A percentile compares a stretch with the other conserved stretches of the same genome.
These are phyloP conservation scores for Stentor coeruleus DNA, from an alignment of 73 alveolate genomes.

Conservation along the genomic window DNA sequence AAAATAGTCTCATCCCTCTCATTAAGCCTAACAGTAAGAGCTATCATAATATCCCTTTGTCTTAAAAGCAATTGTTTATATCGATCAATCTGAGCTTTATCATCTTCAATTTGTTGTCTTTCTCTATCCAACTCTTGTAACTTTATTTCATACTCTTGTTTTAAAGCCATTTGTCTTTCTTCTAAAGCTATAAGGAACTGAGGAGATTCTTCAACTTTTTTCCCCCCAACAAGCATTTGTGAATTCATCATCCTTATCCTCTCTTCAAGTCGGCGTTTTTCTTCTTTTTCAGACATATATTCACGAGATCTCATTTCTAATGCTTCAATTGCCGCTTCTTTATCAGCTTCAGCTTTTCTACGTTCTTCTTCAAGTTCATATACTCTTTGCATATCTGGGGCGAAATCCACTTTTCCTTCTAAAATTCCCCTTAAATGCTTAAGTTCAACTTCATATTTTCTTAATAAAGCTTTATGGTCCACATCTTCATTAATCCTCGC, in stretches of 20 bases:
- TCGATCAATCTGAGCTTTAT: constrained; percentile 89
- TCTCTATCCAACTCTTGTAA: constrained; percentile 75
- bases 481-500: constrained; percentile 54
- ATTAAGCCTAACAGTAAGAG: constrained; percentile 91
- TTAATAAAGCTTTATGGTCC: neutral
- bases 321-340: constrained; percentile 83
- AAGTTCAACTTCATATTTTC: neutral
- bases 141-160: constrained; percentile 78
- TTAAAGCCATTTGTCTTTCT: constrained; percentile 64
- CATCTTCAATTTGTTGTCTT: constrained; percentile 65
- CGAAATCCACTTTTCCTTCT: neutral
- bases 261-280: constrained; percentile 70
- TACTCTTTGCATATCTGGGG: constrained; percentile 61
- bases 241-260: constrained; percentile 68
- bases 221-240: constrained; percentile 66
- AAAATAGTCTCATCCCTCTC: constrained; percentile 97
- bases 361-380: constrained; percentile 74
- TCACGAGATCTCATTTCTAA: constrained; percentile 74
- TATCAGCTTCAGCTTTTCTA: constrained; percentile 83
- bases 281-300: constrained; percentile 77
- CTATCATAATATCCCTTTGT: constrained; percentile 97
- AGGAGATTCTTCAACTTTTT: constrained; percentile 78
- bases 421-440: neutral
- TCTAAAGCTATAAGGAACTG: constrained; percentile 81
- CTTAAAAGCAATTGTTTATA: constrained; percentile 92